A percentile compares a stretch with the other conserved stretches of the same genome.
These are phyloP conservation scores for Thelephora terrestris DNA, from an alignment of 1,284 basidiomycete species.

Conservation along the genomic window DNA sequence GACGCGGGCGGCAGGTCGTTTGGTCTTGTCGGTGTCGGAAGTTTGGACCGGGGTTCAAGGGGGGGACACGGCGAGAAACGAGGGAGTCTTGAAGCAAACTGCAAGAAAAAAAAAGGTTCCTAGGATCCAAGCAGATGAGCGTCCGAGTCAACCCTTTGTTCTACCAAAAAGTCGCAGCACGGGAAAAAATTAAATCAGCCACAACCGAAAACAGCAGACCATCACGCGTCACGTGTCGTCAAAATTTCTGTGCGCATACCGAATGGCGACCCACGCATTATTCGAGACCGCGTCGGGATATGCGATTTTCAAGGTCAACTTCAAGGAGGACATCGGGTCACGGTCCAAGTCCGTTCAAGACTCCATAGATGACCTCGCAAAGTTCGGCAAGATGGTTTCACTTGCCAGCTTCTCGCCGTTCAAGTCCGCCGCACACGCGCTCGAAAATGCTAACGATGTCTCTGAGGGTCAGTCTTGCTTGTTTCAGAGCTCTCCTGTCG, in stretches of 20 bases:
- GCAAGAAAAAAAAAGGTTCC: too few species aligned
- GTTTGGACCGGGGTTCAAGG: too few species aligned
- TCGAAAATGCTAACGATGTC: slow-evolving; percentile 95
- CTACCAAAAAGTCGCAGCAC: too few species aligned
- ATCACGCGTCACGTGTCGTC: slow-evolving; percentile 13
- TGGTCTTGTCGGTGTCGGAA: too few species aligned
- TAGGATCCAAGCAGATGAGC: too few species aligned
- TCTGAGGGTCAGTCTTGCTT: slow-evolving; percentile 69
- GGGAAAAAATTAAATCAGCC: too few species aligned
- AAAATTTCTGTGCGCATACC: slow-evolving; percentile 15
- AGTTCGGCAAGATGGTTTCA: slow-evolving; percentile 92
- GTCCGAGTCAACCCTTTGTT: too few species aligned
- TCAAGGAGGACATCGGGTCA: slow-evolving; percentile 85
- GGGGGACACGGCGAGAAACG: too few species aligned
- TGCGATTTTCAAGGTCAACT: slow-evolving; percentile 86
- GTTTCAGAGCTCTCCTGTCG: slow-evolving; percentile 5
- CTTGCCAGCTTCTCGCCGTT: slow-evolving; percentile 92
- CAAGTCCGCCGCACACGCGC: slow-evolving; percentile 89
- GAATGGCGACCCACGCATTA: slow-evolving; percentile 78
- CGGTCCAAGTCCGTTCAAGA: slow-evolving; percentile 79
- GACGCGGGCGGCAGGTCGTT: too few species aligned
- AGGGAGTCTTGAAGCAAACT: too few species aligned
- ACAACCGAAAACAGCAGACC: slow-evolving; percentile 10
- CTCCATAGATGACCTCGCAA: slow-evolving; percentile 78
- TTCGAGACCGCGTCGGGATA: slow-evolving; percentile 96